A percentile compares a stretch with the other conserved stretches of the same genome.
Evolutionary conservation across 805 yeast genomes (phyloP).

Genomic region (Pichia eremophila): DNA sequence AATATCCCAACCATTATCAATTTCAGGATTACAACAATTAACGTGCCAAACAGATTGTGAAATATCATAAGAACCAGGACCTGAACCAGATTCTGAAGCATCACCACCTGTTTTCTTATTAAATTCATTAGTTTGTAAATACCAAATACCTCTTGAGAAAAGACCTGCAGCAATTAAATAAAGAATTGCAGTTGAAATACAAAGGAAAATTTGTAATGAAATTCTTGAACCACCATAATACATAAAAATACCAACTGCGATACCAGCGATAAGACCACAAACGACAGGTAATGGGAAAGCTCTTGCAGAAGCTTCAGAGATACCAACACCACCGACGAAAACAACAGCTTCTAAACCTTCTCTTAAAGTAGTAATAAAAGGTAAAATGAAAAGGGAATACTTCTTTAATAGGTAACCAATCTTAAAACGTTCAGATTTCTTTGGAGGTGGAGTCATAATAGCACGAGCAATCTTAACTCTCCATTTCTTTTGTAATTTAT

Average conservation of each 20-base stretch:
- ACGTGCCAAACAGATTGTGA: constrained; percentile 84
- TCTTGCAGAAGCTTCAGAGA: constrained; percentile 32
- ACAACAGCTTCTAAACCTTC: constrained; percentile 97
- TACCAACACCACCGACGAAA: constrained; percentile 92
- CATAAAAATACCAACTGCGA: constrained; percentile 55
- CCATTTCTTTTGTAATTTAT: constrained; percentile 97
- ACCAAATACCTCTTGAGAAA: constrained; percentile 91
- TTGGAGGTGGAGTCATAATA: constrained; percentile 48
- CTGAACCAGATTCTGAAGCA: constrained; percentile 85
- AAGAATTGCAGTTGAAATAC: constrained; percentile 78
- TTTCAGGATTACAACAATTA: constrained; percentile 92
- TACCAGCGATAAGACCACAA: constrained; percentile 76
- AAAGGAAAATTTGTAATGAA: constrained; percentile 81
- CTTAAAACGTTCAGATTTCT: constrained; percentile 41
- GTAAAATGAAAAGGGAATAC: constrained; percentile 82
- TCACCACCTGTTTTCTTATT: constrained; percentile 78
- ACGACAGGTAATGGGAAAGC: constrained; percentile 93
- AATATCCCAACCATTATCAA: constrained; percentile 92
- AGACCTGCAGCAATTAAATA: constrained; percentile 89
- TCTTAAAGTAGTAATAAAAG: constrained; percentile 84
- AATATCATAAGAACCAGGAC: constrained; percentile 91
- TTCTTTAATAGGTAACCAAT: constrained; percentile 52
- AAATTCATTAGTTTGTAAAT: constrained; percentile 63
- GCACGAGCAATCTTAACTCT: constrained; percentile 88
- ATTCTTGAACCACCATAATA: constrained; percentile 76